Conservation (phyloP, 768 basidiomycete species). For the Mycena filopes region DNA sequence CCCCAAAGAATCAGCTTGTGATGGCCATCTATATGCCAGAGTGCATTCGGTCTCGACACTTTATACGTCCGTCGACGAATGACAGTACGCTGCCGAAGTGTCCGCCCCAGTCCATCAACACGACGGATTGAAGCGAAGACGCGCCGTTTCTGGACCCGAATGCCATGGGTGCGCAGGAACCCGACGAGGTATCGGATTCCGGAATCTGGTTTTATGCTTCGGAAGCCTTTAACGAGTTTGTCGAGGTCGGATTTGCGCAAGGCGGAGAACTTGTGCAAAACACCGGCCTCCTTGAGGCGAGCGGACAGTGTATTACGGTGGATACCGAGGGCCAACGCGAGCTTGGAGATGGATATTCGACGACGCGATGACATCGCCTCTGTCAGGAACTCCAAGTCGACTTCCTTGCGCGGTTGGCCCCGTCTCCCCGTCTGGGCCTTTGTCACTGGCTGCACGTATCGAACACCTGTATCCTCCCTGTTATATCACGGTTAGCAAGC, state of each 20-base stretch:
- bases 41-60: conserved; percentile 31
- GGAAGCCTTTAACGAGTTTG: neutral
- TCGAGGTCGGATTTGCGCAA: neutral
- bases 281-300: too few species aligned
- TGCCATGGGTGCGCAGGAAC: conserved; percentile 31
- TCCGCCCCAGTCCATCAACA: conserved; percentile 34
- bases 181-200: conserved; percentile 38
- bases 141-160: conserved; percentile 31
- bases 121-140: conserved; percentile 30
- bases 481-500: too few species aligned
- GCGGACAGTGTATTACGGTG: too few species aligned
- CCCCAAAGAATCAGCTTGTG: conserved; percentile 42
- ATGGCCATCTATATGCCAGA: conserved; percentile 41
- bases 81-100: conserved; percentile 23
- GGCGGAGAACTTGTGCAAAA: neutral
- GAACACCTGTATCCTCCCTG: too few species aligned
- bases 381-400: too few species aligned
- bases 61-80: conserved; percentile 32
- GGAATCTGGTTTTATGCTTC: conserved; percentile 7
- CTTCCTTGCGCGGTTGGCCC: too few species aligned
- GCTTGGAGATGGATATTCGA: too few species aligned
- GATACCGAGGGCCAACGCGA: too few species aligned
- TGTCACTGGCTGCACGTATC: too few species aligned
- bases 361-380: too few species aligned
- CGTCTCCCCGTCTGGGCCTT: too few species aligned